Conservation (phyloP, 768 basidiomycete genomes). For the Trametes maxima region DNA sequence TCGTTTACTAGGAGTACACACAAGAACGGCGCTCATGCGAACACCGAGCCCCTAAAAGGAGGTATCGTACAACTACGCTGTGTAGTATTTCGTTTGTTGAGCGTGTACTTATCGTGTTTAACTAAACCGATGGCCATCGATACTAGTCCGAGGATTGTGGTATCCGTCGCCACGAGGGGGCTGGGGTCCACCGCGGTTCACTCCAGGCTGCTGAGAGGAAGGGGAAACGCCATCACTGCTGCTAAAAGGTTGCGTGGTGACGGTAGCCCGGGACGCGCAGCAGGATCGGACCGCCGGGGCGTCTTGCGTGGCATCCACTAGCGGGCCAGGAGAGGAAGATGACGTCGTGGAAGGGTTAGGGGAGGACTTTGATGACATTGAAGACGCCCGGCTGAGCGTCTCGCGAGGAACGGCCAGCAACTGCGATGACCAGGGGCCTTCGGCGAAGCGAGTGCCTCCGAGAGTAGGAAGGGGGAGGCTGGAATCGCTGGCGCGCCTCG, state of each 20-base stretch:
- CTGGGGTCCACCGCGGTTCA: neutral
- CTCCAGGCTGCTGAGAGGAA: neutral
- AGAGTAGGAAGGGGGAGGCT: neutral
- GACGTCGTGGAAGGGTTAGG: constrained; percentile 9
- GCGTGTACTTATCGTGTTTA: too few relatives aligned
- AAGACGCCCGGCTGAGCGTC: constrained; percentile 23
- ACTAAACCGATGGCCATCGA: too few relatives aligned
- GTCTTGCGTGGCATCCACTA: neutral
- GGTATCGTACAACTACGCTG: too few relatives aligned
- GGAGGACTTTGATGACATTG: constrained; percentile 17
- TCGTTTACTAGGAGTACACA: neutral
- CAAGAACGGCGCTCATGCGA: too few relatives aligned
- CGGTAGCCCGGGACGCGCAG: constrained; percentile 11
- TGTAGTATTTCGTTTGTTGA: too few relatives aligned
- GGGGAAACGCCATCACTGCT: neutral
- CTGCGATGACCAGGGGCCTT: neutral
- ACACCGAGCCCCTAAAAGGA: too few relatives aligned
- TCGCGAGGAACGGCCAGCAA: constrained; percentile 11
- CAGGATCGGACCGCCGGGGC: neutral
- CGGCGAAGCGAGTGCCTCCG: neutral
- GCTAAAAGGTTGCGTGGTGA: neutral
- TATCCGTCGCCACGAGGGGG: too few relatives aligned
- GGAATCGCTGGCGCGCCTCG: neutral
- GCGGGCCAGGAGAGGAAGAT: constrained; percentile 4
- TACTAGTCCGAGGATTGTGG: too few relatives aligned